phyloP scores from a whole-genome alignment of 208 protist species.

The Crithidia sp. region DNA sequence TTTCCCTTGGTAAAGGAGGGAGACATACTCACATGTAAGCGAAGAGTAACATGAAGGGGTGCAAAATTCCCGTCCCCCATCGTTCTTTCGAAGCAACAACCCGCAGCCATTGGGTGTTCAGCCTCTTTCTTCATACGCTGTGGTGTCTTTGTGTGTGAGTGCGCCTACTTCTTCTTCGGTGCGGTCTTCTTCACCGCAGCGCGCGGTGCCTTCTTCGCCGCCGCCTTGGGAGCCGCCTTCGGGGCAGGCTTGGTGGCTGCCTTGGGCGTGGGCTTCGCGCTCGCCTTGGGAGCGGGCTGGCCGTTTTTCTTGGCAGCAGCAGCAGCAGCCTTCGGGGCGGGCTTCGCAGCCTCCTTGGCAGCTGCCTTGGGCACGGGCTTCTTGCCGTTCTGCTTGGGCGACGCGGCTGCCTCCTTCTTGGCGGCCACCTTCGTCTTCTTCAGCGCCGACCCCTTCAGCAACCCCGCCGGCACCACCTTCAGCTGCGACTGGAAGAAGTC shows the following conservation, averaged over 20 bases:
- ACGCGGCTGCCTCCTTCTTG: not conserved
- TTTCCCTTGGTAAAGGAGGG: too few relatives aligned
- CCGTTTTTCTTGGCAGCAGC: too few relatives aligned
- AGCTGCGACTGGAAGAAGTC: constrained; percentile 75
- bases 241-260: not conserved
- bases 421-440: not conserved
- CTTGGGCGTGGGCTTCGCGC: not conserved
- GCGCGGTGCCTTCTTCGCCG: not conserved
- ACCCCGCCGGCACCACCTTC: constrained; percentile 32
- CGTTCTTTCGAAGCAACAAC: too few relatives aligned
- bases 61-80: too few relatives aligned
- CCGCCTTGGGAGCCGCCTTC: constrained; percentile 14
- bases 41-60: not conserved
- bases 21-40: not conserved
- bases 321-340: not conserved
- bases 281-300: not conserved
- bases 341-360: not conserved
- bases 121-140: too few relatives aligned
- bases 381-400: constrained; percentile 5
- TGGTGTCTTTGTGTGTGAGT: too few relatives aligned
- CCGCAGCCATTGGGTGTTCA: too few relatives aligned
- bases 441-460: constrained; percentile 22
- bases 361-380: constrained; percentile 6
- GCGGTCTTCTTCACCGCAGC: constrained; percentile 8
- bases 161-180: not conserved